phyloP scores from a whole-genome alignment of 163 green algal genomes.

The Chlorella variabilis region DNA sequence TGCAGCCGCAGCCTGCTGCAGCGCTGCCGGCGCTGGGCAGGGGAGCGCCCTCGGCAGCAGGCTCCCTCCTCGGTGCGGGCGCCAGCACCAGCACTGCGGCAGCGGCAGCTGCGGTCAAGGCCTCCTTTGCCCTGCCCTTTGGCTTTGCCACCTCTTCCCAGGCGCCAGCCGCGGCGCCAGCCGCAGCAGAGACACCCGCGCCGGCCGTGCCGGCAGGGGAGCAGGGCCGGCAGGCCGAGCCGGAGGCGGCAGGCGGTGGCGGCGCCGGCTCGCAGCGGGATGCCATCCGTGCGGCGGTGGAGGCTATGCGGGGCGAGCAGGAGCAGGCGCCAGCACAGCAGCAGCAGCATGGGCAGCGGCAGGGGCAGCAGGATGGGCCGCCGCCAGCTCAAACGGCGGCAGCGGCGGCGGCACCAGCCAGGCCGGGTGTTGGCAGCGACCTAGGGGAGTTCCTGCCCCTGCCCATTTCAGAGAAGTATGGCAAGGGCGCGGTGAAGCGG shows the following conservation, averaged over 20 bases:
- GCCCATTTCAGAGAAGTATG: constrained; percentile 39
- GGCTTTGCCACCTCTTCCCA: constrained; percentile 6
- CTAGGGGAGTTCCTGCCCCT: constrained; percentile 41
- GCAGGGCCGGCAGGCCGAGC: not conserved
- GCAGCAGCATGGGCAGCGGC: not conserved
- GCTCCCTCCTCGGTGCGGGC: not conserved
- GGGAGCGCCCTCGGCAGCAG: not conserved
- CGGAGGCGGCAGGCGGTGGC: not conserved
- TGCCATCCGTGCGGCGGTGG: constrained; percentile 27
- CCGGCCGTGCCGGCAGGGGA: not conserved
- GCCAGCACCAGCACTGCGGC: not conserved
- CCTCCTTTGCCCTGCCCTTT: constrained; percentile 31
- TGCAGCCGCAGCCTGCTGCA: not conserved
- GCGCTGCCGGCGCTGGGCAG: not conserved
- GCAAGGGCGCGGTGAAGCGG: constrained; percentile 27
- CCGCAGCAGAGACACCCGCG: not conserved
- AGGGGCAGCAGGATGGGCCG: not conserved
- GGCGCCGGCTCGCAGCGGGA: not conserved
- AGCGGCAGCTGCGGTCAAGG: constrained; percentile 19
- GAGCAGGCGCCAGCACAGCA: not conserved
- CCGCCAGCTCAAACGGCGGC: not conserved
- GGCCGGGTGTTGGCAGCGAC: not conserved
- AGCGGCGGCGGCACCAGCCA: not conserved
- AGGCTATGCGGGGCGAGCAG: constrained; percentile 13
- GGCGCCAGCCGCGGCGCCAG: constrained; percentile 9